Percentiles rank a stretch among this genome's conserved stretches.
Evolutionary conservation across 1,284 basidiomycete species (phyloP).

Genomic region (Macrocystidia cucumis): DNA sequence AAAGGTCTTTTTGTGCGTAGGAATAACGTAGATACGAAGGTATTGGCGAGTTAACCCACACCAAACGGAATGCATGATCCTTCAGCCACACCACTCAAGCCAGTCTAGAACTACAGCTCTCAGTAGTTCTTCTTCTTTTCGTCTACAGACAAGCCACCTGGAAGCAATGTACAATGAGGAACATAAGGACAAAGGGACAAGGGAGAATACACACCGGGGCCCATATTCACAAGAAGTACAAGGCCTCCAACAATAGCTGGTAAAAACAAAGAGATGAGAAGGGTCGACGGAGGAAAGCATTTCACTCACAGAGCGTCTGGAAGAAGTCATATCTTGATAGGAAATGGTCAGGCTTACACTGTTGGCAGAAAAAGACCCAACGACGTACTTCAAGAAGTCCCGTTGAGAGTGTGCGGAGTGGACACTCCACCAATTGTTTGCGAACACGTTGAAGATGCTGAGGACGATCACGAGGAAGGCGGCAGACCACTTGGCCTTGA

Average conservation of each 20-base stretch:
- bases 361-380: constrained; percentile 26
- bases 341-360: constrained; percentile 13
- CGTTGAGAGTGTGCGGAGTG: constrained; percentile 89
- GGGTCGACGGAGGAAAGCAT: constrained; percentile 6
- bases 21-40: no score
- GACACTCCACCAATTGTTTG: constrained; percentile 99
- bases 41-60: no score
- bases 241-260: constrained; percentile 97
- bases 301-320: constrained; percentile 79
- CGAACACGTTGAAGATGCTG: constrained; percentile 93
- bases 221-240: constrained; percentile 96
- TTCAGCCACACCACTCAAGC: no score
- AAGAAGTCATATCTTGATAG: constrained; percentile 83
- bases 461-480: constrained; percentile 93
- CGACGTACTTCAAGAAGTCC: constrained; percentile 94
- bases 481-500: constrained; percentile 99
- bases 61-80: no score
- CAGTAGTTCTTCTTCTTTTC: constrained; percentile 97
- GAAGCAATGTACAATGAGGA: no score
- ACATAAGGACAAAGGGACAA: constrained; percentile 1
- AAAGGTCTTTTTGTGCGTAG: no score
- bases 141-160: constrained; percentile 93
- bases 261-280: constrained; percentile 15
- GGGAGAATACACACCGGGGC: constrained; percentile 56
- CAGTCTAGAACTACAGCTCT: constrained; percentile 10